Base-by-base conservation (phyloP, 2,329 filamentous ascomycete species). In the Neofusicoccum laricinum region DNA sequence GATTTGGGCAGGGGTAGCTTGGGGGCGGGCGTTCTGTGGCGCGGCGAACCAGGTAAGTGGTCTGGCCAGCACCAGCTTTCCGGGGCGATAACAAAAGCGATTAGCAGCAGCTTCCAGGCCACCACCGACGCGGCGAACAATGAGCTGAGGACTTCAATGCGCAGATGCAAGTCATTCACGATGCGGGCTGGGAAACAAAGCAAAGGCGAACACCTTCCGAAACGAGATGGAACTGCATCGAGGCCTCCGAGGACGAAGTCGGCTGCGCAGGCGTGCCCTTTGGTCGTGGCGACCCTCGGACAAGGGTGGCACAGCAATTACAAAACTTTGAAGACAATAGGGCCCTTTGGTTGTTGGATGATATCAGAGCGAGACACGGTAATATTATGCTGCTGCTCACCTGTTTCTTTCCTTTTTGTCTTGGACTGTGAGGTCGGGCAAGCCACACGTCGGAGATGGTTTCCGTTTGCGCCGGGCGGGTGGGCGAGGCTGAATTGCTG, bases 241-340 rank as follows among this genome's bases (percentile, higher is more conserved):
- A n/a, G 40, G 34, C 15, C 25, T 46, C 40, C 40, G 55, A 21
- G 30, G 40, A 34, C 32, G 40, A 45, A 43, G 41, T 46, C 55
- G 55, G 40, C 55, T 46, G 55, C 21, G 55, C 55, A 43, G 40
- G n/a, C 41, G 25, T 17, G 38, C 40, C 40, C 55, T 36, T 46
- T 36, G 40, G 55, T 34, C n/a, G 40, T 25, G 25, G 40, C 14
- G 19, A 55, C 17, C 51, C 51, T 55, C 8, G 51, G 51, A 55
- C 36, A 59, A 45, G 41, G 55, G 55, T 59, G 55, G 55, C 55
- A 59, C 55, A 59, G 55, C 41, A 59, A 59, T 59, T 59, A 59
- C 55, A 59, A 59, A 59, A 59, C 55, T n/a, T 59, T 36, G 55
- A 59, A 59, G 55, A 59, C 55, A 59, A 59, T 46, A 38, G 41